phyloP scores from a whole-genome alignment of 2,329 filamentous ascomycete species.

The Hysterium pulicare region DNA sequence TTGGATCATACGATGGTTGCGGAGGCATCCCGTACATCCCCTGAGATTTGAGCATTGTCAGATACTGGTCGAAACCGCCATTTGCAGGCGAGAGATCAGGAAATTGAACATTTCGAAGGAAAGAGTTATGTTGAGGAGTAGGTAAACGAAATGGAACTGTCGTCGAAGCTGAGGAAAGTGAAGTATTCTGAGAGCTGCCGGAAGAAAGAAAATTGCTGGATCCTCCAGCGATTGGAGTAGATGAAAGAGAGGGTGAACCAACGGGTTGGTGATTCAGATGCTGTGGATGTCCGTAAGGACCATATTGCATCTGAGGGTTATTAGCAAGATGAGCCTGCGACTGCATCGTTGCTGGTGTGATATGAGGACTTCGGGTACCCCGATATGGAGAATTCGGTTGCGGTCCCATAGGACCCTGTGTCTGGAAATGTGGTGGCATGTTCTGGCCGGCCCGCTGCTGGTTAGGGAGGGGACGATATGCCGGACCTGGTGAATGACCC shows the following conservation, averaged over 20 bases:
- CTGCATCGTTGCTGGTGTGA: slow-evolving; percentile 60
- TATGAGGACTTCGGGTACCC: slow-evolving; percentile 58
- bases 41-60: slow-evolving; percentile 66
- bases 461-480: slow-evolving; percentile 50
- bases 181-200: slow-evolving; percentile 7
- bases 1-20: slow-evolving; percentile 43
- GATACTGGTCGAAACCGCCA: slow-evolving; percentile 69
- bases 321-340: slow-evolving; percentile 53
- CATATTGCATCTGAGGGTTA: slow-evolving; percentile 60
- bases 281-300: slow-evolving; percentile 56
- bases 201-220: slow-evolving; percentile 17
- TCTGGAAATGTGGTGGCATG: slow-evolving; percentile 52
- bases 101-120: slow-evolving; percentile 26
- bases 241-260: slow-evolving; percentile 51
- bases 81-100: slow-evolving; percentile 66
- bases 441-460: slow-evolving; percentile 49
- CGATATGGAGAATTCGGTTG: slow-evolving; percentile 57
- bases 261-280: slow-evolving; percentile 60
- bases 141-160: slow-evolving; percentile 12
- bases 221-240: slow-evolving; percentile 13
- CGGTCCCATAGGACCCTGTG: slow-evolving; percentile 47
- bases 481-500: slow-evolving; percentile 45
- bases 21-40: slow-evolving; percentile 56
- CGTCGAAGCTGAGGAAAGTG: slow-evolving; percentile 6
- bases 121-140: slow-evolving; percentile 19